Evolutionary conservation across 768 basidiomycete genomes (phyloP).

Genomic region (Kwoniella botswanensis): DNA sequence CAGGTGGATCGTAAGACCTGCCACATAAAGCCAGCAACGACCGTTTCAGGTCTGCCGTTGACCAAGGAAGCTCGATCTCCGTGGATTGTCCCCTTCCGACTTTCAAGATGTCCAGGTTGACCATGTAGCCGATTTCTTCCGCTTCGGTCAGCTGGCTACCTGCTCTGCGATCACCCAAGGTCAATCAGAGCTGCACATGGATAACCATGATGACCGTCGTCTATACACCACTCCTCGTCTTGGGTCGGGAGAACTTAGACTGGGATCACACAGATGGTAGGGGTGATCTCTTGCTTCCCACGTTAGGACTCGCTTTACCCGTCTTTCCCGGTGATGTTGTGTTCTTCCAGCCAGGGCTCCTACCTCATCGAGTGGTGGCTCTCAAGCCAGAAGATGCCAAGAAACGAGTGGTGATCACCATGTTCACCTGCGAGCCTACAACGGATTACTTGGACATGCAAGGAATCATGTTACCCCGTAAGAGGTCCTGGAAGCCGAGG

Average conservation of each 20-base stretch:
- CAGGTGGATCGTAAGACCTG: not conserved
- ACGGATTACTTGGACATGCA: not conserved
- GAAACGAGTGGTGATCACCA: constrained; percentile 14
- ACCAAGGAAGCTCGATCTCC: not conserved
- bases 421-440: constrained; percentile 6
- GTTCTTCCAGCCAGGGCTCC: constrained; percentile 14
- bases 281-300: constrained; percentile 12
- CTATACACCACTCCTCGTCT: constrained; percentile 18
- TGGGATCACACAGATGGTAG: constrained; percentile 3
- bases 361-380: constrained; percentile 14
- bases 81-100: not conserved
- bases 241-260: not conserved
- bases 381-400: constrained; percentile 4
- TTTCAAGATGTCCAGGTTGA: not conserved
- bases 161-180: constrained; percentile 8
- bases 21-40: not conserved
- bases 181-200: constrained; percentile 18
- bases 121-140: not conserved
- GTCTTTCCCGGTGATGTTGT: constrained; percentile 21
- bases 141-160: constrained; percentile 13
- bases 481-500: not conserved
- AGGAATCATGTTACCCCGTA: no score
- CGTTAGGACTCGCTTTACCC: constrained; percentile 10
- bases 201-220: not conserved
- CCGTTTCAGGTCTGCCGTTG: not conserved